Evolutionary conservation across 108 stramenopile genomes (phyloP).

Genomic region (Schizochytrium sp.): DNA sequence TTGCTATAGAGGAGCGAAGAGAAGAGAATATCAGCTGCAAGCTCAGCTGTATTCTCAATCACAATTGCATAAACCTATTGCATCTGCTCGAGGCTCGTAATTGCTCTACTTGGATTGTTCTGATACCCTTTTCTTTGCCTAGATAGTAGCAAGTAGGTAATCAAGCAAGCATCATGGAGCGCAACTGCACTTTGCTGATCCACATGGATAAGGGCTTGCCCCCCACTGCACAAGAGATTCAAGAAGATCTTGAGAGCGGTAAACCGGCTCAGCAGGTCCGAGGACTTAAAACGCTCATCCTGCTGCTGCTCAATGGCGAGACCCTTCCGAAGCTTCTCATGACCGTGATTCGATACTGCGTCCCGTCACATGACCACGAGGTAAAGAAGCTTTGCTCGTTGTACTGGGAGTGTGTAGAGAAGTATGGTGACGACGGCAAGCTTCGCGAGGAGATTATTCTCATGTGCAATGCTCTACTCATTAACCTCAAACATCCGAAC

Average conservation of each 20-base stretch:
- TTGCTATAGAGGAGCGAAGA: no score
- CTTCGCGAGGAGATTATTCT: constrained; percentile 98
- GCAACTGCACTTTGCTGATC: constrained; percentile 95
- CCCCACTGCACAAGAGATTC: constrained; percentile 91
- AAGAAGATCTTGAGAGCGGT: constrained; percentile 89
- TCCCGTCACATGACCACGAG: constrained; percentile 96
- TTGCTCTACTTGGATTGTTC: no score
- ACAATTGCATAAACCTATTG: no score
- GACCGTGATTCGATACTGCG: constrained; percentile 86
- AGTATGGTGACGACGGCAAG: constrained; percentile 85
- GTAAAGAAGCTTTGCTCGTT: constrained; percentile 98
- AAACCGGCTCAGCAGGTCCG: constrained; percentile 87
- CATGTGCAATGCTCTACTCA: constrained; percentile 95
- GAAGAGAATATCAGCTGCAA: no score
- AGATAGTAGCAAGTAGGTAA: no score
- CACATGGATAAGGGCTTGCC: constrained; percentile 89
- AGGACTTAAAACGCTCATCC: constrained; percentile 97
- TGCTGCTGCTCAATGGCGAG: constrained; percentile 88
- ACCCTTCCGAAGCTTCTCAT: constrained; percentile 74
- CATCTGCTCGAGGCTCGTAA: no score
- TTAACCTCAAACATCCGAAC: constrained; percentile 98
- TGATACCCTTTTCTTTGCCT: no score
- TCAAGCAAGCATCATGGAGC: constrained; percentile 77
- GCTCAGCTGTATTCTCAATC: no score
- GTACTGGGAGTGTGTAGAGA: constrained; percentile 99